Percentiles rank a stretch among this genome's conserved stretches.
Evolutionary conservation across 306 rosid species (phyloP).

Genomic region (Castanea mollissima): DNA sequence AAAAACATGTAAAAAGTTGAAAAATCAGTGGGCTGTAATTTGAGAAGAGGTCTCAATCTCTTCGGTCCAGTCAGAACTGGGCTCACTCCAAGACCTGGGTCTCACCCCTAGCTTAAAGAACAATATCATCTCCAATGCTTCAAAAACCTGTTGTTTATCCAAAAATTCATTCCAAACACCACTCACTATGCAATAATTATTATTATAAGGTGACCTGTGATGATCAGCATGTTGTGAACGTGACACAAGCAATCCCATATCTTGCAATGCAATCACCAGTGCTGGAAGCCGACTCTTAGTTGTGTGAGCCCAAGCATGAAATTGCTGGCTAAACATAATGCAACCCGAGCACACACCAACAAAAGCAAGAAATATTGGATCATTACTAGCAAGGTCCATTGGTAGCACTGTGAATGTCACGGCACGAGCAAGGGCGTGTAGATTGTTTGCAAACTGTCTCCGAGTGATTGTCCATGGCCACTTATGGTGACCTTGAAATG

Average conservation of each 20-base stretch:
- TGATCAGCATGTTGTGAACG: conserved; percentile 68
- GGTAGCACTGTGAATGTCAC: conserved; percentile 69
- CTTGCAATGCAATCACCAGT: conserved; percentile 57
- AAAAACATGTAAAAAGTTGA: not conserved
- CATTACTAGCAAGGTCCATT: conserved; percentile 44
- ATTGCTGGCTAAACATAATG: conserved; percentile 96
- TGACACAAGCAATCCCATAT: conserved; percentile 62
- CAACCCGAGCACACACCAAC: conserved; percentile 60
- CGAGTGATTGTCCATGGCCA: conserved; percentile 85
- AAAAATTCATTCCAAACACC: conserved; percentile 82
- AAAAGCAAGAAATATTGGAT: conserved; percentile 55
- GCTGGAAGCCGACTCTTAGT: conserved; percentile 75
- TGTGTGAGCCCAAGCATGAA: conserved; percentile 95
- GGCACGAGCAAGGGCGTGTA: conserved; percentile 65
- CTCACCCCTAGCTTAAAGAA: conserved; percentile 59
- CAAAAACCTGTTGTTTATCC: conserved; percentile 62
- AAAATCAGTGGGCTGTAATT: conserved; percentile 19
- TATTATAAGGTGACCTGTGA: conserved; percentile 76
- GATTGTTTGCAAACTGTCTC: conserved; percentile 83
- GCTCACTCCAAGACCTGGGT: conserved; percentile 87
- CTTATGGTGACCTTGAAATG: conserved; percentile 90
- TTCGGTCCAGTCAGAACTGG: conserved; percentile 71
- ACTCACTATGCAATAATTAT: conserved; percentile 88
- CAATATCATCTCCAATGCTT: conserved; percentile 72
- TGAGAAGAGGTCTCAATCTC: conserved; percentile 40